Conservation (phyloP, 805 yeast genomes). For the Metschnikowia shivogae region DNA sequence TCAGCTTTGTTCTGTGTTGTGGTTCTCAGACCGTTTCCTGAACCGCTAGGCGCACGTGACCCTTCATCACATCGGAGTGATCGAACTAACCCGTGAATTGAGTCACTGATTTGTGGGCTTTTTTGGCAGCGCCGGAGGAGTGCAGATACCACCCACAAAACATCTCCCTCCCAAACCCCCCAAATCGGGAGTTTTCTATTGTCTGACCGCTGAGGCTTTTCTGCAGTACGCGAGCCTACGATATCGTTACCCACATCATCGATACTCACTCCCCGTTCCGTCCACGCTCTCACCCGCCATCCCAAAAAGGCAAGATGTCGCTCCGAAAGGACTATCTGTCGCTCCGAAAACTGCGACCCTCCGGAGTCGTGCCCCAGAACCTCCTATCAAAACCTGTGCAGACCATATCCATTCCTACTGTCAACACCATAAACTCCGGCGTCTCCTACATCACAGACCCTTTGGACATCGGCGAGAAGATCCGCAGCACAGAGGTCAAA, state of each 20-base stretch:
- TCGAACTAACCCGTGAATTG: no score
- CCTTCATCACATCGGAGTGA: no score
- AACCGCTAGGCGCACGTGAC: no score
- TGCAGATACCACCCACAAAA: no score
- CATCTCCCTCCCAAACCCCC: no score
- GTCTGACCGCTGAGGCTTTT: no score
- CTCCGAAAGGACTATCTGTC: slow-evolving; percentile 14
- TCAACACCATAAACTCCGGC: slow-evolving; percentile 10
- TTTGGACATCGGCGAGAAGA: slow-evolving; percentile 6
- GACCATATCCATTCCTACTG: slow-evolving; percentile 14
- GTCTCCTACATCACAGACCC: slow-evolving; percentile 13
- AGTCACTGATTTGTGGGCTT: no score
- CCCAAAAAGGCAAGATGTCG: slow-evolving; percentile 5
- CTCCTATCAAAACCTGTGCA: slow-evolving; percentile 10
- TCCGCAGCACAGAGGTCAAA: slow-evolving; percentile 11
- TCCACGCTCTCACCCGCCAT: not conserved
- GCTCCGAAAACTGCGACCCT: slow-evolving; percentile 13
- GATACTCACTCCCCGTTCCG: not conserved
- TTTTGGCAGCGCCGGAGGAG: no score
- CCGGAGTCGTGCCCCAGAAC: slow-evolving; percentile 18
- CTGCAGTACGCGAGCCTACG: no score
- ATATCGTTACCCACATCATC: not conserved
- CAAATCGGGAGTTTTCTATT: no score
- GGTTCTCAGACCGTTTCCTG: no score
- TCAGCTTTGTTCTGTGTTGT: no score